Evolutionary conservation across 306 rosid genomes (phyloP).

Genomic region (Cyamopsis tetragonoloba): DNA sequence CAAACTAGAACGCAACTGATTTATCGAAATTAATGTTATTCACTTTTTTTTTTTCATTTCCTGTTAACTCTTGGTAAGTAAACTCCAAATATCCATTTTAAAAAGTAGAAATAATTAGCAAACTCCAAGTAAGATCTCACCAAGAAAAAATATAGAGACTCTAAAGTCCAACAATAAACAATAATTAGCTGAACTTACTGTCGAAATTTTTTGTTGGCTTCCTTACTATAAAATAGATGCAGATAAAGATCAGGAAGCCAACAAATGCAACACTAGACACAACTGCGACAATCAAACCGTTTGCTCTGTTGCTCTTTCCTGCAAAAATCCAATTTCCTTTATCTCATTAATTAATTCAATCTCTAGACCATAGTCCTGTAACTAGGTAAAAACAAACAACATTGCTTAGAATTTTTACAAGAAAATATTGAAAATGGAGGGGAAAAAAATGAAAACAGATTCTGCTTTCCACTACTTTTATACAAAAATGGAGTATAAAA

Average conservation of each 20-base stretch:
- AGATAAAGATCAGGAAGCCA: conserved; percentile 16
- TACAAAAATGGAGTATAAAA: no score
- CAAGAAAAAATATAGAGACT: neutral
- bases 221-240: conserved; percentile 27
- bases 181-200: conserved; percentile 22
- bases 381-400: neutral
- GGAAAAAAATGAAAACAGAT: no score
- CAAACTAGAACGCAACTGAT: neutral
- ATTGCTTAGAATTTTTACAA: neutral
- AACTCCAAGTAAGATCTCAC: neutral
- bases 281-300: neutral
- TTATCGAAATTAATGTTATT: neutral
- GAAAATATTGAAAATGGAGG: no score
- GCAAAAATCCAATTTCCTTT: neutral
- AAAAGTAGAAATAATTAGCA: no score
- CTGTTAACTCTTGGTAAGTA: neutral
- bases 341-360: neutral
- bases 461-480: no score
- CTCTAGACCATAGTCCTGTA: neutral
- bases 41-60: neutral
- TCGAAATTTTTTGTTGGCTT: neutral
- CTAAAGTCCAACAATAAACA: neutral
- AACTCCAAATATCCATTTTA: no score
- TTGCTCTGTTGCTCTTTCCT: conserved; percentile 21
- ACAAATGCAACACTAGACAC: conserved; percentile 24